A percentile compares a stretch with the other conserved stretches of the same genome.
Evolutionary conservation across 306 rosid genomes (phyloP).

Genomic region (Glycyrrhiza uralensis): DNA sequence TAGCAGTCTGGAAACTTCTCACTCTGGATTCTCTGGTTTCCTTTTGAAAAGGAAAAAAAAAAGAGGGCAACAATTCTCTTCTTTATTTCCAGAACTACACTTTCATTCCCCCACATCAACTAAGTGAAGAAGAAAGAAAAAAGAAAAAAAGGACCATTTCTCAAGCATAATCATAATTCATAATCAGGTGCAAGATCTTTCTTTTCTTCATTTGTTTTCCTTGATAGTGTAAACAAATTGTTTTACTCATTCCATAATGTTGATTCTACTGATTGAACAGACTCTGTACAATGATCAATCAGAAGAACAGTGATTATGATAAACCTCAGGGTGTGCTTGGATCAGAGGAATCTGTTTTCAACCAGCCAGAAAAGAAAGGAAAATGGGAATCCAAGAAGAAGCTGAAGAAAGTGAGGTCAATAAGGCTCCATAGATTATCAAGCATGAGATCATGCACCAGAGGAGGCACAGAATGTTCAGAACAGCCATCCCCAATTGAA

Average conservation of each 20-base stretch:
- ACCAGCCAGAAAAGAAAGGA: slow-evolving; percentile 21
- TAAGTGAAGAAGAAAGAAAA: not conserved
- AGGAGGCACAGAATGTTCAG: slow-evolving; percentile 28
- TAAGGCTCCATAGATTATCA: slow-evolving; percentile 51
- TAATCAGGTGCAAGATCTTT: not conserved
- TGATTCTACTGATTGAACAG: not conserved
- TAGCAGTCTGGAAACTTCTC: slow-evolving; percentile 1
- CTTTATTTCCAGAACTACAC: not conserved
- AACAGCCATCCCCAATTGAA: slow-evolving; percentile 21
- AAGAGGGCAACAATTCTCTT: not conserved
- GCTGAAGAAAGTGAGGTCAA: slow-evolving; percentile 54
- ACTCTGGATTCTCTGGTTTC: slow-evolving; percentile 10
- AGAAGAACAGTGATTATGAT: slow-evolving; percentile 8
- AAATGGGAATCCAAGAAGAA: slow-evolving; percentile 46
- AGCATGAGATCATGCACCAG: slow-evolving; percentile 46
- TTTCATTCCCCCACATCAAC: not conserved
- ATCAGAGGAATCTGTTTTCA: slow-evolving; percentile 27
- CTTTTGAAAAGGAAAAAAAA: not conserved
- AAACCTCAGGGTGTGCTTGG: slow-evolving; percentile 28
- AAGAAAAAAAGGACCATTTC: not conserved
- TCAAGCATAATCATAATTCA: slow-evolving; percentile 14
- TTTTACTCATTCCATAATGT: not conserved
- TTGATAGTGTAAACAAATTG: not conserved
- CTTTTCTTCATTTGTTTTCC: not conserved
- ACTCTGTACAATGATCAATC: slow-evolving; percentile 27